Percentiles rank a stretch among this genome's conserved stretches.
Evolutionary conservation across 139 green algal species (phyloP).

Genomic region (Coelastrella sp.): DNA sequence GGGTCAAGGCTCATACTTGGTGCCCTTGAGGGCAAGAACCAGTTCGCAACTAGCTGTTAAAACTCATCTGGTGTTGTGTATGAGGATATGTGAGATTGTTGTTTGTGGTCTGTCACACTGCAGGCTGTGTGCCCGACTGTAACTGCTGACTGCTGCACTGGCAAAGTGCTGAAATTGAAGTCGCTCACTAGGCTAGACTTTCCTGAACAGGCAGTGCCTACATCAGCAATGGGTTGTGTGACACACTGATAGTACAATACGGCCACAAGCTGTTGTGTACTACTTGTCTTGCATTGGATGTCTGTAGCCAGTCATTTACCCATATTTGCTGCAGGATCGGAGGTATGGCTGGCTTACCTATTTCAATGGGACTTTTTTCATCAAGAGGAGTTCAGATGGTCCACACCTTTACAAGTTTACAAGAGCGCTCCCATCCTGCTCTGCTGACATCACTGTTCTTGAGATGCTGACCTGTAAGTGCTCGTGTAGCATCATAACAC

Average conservation of each 20-base stretch:
- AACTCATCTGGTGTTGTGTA: background rate
- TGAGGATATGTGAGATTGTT: background rate
- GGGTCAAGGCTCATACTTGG: background rate
- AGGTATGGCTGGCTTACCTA: constrained; percentile 10
- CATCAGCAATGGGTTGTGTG: background rate
- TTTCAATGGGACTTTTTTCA: background rate
- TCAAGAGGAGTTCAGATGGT: background rate
- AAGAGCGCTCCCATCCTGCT: background rate
- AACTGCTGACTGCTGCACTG: too few species aligned
- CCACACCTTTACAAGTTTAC: constrained; percentile 14
- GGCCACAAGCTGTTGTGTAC: background rate
- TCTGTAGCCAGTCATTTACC: background rate
- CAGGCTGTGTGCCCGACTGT: background rate
- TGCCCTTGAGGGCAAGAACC: background rate
- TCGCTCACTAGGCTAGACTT: background rate
- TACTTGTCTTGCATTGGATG: background rate
- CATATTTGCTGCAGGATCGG: background rate
- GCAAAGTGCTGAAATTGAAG: background rate
- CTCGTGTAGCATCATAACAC: background rate
- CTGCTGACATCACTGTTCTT: constrained; percentile 1
- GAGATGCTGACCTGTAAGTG: constrained; percentile 30
- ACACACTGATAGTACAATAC: background rate
- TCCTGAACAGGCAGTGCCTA: background rate
- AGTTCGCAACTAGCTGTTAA: background rate
- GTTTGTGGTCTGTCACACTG: background rate